Conservation (phyloP, 2,329 filamentous ascomycete genomes). For the Fusarium aywerte region DNA sequence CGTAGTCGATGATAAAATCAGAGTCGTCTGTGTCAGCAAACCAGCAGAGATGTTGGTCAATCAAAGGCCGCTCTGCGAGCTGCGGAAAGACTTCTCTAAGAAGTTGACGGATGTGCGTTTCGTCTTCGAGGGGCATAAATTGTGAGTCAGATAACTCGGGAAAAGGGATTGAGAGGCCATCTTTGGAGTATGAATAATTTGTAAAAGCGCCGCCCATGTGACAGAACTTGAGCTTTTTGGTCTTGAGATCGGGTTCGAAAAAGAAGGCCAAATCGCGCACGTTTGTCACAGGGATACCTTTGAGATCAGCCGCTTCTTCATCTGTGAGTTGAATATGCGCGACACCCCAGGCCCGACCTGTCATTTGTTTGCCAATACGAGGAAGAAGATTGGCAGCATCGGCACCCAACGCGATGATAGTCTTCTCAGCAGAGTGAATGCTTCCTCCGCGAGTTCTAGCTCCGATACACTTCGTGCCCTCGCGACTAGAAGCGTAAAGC, state of each 20-base stretch:
- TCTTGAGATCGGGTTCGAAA: conserved; percentile 22
- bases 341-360: conserved; percentile 25
- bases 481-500: conserved; percentile 14
- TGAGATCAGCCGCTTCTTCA: conserved; percentile 16
- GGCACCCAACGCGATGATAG: conserved; percentile 16
- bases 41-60: conserved; percentile 31
- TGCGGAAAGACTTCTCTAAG: conserved; percentile 21
- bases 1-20: conserved; percentile 33
- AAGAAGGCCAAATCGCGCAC: conserved; percentile 31
- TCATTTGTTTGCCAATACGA: conserved; percentile 30
- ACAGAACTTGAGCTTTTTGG: conserved; percentile 34
- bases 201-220: conserved; percentile 33
- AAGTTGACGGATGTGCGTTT: conserved; percentile 19
- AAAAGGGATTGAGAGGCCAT: conserved; percentile 21
- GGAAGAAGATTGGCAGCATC: conserved; percentile 22
- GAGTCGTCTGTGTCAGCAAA: conserved; percentile 34
- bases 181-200: conserved; percentile 29
- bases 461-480: conserved; percentile 18
- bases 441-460: conserved; percentile 10
- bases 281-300: conserved; percentile 28
- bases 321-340: conserved; percentile 29
- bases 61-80: conserved; percentile 4
- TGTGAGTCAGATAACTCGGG: conserved; percentile 6
- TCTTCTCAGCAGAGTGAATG: conserved; percentile 28
- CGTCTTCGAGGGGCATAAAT: conserved; percentile 33